Evolutionary conservation across 257 asterid species (phyloP).

Genomic region (Solanum virginianum): DNA sequence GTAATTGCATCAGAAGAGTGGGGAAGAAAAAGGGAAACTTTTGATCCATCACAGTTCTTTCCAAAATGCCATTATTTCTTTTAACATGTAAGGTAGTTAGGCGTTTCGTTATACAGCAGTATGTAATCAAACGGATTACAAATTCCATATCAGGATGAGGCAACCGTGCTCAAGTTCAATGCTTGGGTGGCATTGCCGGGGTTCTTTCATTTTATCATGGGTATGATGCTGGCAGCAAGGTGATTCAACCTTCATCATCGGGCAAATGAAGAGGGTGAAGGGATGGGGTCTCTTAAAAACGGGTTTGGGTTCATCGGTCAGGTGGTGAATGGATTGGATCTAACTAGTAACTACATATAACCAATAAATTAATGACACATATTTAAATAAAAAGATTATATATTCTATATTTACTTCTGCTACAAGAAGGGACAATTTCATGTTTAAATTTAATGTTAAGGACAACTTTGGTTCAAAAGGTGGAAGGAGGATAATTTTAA

Average conservation of each 20-base stretch:
- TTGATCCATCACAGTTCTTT: background rate
- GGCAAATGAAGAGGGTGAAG: background rate
- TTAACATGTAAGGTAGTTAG: conserved; percentile 34
- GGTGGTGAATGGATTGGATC: background rate
- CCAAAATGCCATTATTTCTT: conserved; percentile 39
- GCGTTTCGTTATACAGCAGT: conserved; percentile 22
- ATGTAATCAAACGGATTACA: conserved; percentile 12
- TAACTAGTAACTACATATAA: background rate
- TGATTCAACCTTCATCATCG: background rate
- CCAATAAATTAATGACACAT: background rate
- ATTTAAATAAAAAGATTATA: background rate
- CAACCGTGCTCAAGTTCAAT: conserved; percentile 27
- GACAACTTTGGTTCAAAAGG: background rate
- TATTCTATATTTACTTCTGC: background rate
- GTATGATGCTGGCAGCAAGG: background rate
- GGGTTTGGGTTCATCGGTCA: background rate
- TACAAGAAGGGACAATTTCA: background rate
- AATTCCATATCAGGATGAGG: background rate
- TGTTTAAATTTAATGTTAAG: background rate
- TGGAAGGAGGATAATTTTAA: background rate
- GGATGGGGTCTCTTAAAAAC: background rate
- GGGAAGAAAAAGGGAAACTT: background rate
- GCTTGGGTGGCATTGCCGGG: conserved; percentile 33
- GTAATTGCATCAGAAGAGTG: background rate
- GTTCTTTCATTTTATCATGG: conserved; percentile 1